Evolutionary conservation across 495 filamentous ascomycete genomes (phyloP), one percentile per base, ranked within the genome.

Genomic region (Aspergillus saccharolyticus): DNA sequence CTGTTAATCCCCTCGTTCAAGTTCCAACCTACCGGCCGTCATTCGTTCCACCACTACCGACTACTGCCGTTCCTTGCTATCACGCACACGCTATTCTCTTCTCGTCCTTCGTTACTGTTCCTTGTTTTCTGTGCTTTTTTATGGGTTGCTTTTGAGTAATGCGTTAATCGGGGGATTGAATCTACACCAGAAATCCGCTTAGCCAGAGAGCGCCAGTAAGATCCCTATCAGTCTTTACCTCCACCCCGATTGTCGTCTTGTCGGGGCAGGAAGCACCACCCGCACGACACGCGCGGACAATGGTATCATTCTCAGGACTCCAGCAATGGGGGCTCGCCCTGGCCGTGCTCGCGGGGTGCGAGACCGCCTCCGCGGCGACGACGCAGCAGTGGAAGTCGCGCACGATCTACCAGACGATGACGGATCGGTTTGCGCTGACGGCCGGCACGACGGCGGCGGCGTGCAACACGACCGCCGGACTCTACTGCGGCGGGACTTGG

Each of bases 401-500:
- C 16, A 48, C 48, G 14, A 42, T 61, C 57, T 59, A 59, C 30
- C 60, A 62, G n/a, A 52, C 52, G 2, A 62, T 62, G 60, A 88
- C 85, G 3, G 86, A 90, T 63, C 78, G 88, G n/a, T 85, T 89
- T 57, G 86, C 85, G 24, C 83, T 81, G 19, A 77, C 81, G 15
- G 71, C 85, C 63, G 77, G 52, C 22, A 58, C 60, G 76, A 24
- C 81, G 76, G 33, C 83, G 76, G 3, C 55, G 18, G 70, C 78
- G 52, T 78, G 74, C 66, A 71, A 81, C 64, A 66, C 80, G 9
- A 70, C 67, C 1, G 60, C 70, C 54, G 57, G 57, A 2, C 21
- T 59, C 1, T 90, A 89, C 71, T 91, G 88, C 62, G 87, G 87
- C 28, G 88, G 88, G 0, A 84, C 82, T 10, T 90, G 80, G 72